Evolutionary conservation across 1,284 basidiomycete genomes (phyloP), one percentile per base, ranked within the genome.

Genomic region (Testicularia cyperi): DNA sequence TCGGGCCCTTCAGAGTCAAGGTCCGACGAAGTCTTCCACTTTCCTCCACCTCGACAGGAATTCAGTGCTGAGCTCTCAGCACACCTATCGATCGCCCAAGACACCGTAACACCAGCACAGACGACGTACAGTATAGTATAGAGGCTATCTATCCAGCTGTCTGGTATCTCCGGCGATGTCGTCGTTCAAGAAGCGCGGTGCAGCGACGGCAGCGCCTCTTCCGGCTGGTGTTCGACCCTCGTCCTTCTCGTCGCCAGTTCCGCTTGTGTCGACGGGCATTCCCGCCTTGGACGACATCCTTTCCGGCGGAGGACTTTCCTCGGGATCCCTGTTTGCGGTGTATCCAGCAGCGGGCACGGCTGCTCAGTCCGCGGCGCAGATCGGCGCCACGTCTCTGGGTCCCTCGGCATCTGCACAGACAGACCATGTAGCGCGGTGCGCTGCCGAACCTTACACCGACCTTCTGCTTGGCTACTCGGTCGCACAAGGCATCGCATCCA

Each of bases 271-370:
- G 0, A 90, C 89, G 4, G 95, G 94, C 2, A 85, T 97, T 5
- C 85, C 90, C 12, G 91, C 92, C 5, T 81, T 98, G n/a, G 94
- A 98, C 77, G 95, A 98, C 74, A 83, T 97, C 47, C 83, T 97
- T 24, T 91, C 90, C 47, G 90, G 90, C 20, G 58, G 66, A 16
- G 94, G 94, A 13, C 78, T 96, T n/a, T 90, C 92, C 14, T 81
- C 92, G 34, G 87, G 88, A 12, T 87, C 86, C 47, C 82, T 83
- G 9, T 77, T 89, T 28, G 80, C 87, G 24, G 79, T 92, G 29
- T 82, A 88, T 28, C 70, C 70, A 3, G 49, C 61, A 2, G 45
- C 55, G 0, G 57, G 62, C 5, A 69, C 66, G 8, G 66, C 66
- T 4, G 46, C 61, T 1, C 47, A 41, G 15, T 62, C 65, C 5